phyloP scores from a whole-genome alignment of 345 rosid genomes.

The Durio zibethinus region DNA sequence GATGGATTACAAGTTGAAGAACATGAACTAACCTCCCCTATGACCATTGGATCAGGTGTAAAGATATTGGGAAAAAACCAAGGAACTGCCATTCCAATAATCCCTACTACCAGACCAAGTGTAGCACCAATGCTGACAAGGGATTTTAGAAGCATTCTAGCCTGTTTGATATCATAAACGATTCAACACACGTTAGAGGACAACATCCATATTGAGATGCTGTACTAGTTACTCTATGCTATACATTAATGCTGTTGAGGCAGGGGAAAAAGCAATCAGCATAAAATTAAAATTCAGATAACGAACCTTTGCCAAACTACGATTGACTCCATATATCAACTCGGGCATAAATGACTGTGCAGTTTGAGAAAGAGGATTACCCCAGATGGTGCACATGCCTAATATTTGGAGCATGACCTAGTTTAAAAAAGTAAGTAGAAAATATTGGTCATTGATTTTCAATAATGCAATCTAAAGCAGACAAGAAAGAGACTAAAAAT shows the following conservation, averaged over 20 bases:
- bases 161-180: conserved; percentile 43
- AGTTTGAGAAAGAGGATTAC: conserved; percentile 92
- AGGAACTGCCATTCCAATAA: conserved; percentile 60
- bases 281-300: conserved; percentile 5
- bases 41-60: conserved; percentile 61
- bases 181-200: conserved; percentile 10
- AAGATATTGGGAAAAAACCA: conserved; percentile 68
- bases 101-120: conserved; percentile 54
- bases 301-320: conserved; percentile 60
- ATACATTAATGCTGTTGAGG: background rate
- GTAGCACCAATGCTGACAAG: conserved; percentile 63
- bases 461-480: conserved; percentile 8
- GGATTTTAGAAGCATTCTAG: conserved; percentile 74
- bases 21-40: conserved; percentile 47
- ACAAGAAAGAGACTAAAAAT: background rate
- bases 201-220: background rate
- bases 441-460: background rate
- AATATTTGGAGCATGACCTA: conserved; percentile 75
- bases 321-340: conserved; percentile 62
- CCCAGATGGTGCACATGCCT: conserved; percentile 65
- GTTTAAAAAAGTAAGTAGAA: conserved; percentile 9
- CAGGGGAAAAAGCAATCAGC: background rate
- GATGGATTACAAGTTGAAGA: conserved; percentile 10
- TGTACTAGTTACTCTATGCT: background rate
- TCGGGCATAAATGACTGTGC: conserved; percentile 96